phyloP scores from a whole-genome alignment of 1,139 yeast species.

The Tardiomyces blankii region DNA sequence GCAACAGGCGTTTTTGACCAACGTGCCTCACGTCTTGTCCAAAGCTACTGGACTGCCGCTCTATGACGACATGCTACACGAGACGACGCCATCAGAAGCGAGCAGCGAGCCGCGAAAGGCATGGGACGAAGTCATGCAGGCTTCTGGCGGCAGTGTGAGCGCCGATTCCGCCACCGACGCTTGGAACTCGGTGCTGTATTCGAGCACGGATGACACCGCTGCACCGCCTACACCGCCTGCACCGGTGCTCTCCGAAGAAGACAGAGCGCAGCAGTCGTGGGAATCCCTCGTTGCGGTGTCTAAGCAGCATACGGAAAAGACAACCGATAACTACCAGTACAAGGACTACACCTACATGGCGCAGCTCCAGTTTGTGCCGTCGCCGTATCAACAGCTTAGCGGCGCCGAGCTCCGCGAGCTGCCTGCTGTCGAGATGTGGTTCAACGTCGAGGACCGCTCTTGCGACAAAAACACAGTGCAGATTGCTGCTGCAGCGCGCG shows the following conservation, averaged over 20 bases:
- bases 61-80: conserved; percentile 10
- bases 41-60: conserved; percentile 13
- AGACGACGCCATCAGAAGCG: neutral
- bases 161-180: neutral
- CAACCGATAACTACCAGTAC: conserved; percentile 12
- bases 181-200: neutral
- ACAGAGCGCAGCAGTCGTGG: conserved; percentile 1
- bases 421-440: neutral
- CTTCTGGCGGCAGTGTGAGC: neutral
- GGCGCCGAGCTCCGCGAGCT: neutral
- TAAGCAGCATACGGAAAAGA: conserved; percentile 11
- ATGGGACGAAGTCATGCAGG: neutral
- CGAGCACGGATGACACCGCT: neutral
- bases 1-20: conserved; percentile 13
- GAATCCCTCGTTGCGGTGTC: conserved; percentile 2
- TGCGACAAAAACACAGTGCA: neutral
- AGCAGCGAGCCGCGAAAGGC: neutral
- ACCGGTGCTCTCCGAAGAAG: conserved; percentile 1
- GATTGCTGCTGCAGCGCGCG: neutral
- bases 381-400: neutral
- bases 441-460: neutral
- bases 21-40: conserved; percentile 15
- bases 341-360: conserved; percentile 29
- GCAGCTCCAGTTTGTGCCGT: conserved; percentile 38
- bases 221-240: neutral